Percentiles rank a stretch among this genome's conserved stretches.
Evolutionary conservation across 371 early-diverging fungal genomes (phyloP).

Genomic region (Mucor circinelloides): DNA sequence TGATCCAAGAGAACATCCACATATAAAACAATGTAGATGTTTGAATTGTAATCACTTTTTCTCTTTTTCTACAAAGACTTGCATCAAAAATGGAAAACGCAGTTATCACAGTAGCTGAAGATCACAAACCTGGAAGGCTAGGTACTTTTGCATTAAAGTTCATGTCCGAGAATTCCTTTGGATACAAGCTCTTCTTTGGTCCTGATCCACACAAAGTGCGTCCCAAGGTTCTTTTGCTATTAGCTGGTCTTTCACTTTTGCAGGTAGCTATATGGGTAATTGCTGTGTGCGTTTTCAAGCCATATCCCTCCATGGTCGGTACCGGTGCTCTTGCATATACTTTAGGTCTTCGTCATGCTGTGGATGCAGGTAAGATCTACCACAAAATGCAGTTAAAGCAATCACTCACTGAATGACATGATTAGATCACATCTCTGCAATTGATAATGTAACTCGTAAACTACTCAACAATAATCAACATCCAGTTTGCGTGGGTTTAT

Average conservation of each 20-base stretch:
- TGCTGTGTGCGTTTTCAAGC: constrained; percentile 33
- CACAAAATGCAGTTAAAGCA: not conserved
- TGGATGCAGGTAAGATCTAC: constrained; percentile 59
- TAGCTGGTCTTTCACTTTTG: constrained; percentile 29
- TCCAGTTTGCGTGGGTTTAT: constrained; percentile 65
- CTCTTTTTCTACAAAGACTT: not conserved
- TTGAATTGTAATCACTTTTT: not conserved
- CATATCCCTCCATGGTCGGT: constrained; percentile 51
- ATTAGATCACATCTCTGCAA: constrained; percentile 72
- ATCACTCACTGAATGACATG: too few relatives aligned
- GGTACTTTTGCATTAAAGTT: constrained; percentile 23
- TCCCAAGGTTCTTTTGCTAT: constrained; percentile 29
- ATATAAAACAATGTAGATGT: not conserved
- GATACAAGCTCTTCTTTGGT: constrained; percentile 40
- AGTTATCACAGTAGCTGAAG: not conserved
- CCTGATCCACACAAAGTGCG: constrained; percentile 42
- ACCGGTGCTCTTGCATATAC: constrained; percentile 63
- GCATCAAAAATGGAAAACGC: not conserved
- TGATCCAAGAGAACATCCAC: not conserved
- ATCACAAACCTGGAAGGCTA: constrained; percentile 18
- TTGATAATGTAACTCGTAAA: constrained; percentile 73
- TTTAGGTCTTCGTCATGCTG: constrained; percentile 69
- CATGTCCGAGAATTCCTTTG: constrained; percentile 29
- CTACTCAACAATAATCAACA: constrained; percentile 48
- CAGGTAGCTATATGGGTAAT: constrained; percentile 53